A percentile compares a stretch with the other conserved stretches of the same genome.
Conservation (phyloP, 176 grass and related monocot genomes). For the Zea luxurians region DNA sequence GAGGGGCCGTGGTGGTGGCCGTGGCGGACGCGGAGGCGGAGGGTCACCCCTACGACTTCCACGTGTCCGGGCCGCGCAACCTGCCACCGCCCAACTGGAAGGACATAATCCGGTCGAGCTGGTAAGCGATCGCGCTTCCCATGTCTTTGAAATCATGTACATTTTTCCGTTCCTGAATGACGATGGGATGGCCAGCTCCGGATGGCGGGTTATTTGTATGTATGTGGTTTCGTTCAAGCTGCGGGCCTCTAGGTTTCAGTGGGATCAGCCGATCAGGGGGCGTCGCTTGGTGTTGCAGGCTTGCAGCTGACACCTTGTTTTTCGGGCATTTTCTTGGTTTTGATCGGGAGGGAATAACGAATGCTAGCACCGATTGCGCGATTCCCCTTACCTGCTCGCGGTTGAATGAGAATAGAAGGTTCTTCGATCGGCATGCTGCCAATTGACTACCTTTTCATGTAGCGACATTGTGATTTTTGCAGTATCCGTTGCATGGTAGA, state of each 20-base stretch:
- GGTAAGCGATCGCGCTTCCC: constrained; percentile 33
- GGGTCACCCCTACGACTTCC: constrained; percentile 85
- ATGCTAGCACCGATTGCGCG: not conserved
- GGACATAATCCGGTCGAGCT: constrained; percentile 85
- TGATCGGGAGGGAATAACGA: not conserved
- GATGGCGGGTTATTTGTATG: not conserved
- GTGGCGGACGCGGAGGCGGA: constrained; percentile 46
- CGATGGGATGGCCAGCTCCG: not conserved
- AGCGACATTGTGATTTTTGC: constrained; percentile 8
- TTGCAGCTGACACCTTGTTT: not conserved
- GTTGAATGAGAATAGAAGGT: not conserved
- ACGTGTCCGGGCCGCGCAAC: constrained; percentile 79
- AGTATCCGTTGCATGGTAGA: not conserved
- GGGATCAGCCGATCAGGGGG: not conserved
- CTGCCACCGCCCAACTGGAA: constrained; percentile 80
- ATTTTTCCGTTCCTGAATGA: not conserved
- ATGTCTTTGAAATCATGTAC: not conserved
- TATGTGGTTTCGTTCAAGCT: constrained; percentile 1
- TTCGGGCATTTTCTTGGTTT: not conserved
- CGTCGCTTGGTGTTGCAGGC: not conserved
- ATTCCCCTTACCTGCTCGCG: not conserved
- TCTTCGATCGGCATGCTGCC: not conserved
- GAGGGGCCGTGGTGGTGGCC: constrained; percentile 50
- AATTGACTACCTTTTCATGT: not conserved
- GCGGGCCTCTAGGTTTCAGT: not conserved